A percentile compares a stretch with the other conserved stretches of the same genome.
phyloP scores from a whole-genome alignment of 352 stramenopile species.

The Globisporangium alternatum region DNA sequence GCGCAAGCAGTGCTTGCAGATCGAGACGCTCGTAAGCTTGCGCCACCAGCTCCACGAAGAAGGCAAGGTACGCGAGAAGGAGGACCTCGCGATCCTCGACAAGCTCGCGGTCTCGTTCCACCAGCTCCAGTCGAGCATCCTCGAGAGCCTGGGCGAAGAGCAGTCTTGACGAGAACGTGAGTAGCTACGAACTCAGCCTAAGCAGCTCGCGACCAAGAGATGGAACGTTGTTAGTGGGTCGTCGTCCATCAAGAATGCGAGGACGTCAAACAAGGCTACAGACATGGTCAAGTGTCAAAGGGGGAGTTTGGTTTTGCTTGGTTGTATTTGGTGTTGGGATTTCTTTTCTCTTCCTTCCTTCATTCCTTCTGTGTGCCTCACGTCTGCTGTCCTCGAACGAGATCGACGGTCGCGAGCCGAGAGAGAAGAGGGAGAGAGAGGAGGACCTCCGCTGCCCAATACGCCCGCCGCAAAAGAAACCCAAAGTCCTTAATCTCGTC shows the following conservation, averaged over 20 bases:
- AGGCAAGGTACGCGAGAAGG: conserved; percentile 39
- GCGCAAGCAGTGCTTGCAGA: conserved; percentile 37
- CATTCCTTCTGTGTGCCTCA: neutral
- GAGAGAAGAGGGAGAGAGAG: conserved; percentile 5
- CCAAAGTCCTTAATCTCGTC: conserved; percentile 17
- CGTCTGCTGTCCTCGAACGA: neutral
- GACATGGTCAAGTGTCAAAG: neutral
- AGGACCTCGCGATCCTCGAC: conserved; percentile 82
- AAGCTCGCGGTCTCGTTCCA: conserved; percentile 75
- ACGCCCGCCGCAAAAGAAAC: neutral
- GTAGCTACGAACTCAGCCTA: neutral
- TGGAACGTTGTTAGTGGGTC: neutral
- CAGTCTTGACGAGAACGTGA: conserved; percentile 9
- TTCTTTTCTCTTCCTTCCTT: neutral
- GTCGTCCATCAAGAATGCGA: neutral
- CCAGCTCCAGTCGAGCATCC: conserved; percentile 73
- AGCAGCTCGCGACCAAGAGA: neutral
- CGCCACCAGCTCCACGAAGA: conserved; percentile 54
- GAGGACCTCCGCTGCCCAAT: neutral
- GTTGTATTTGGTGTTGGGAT: conserved; percentile 3
- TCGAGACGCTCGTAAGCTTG: conserved; percentile 53
- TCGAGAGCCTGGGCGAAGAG: conserved; percentile 76
- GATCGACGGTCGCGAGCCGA: neutral
- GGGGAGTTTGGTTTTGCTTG: conserved; percentile 4
- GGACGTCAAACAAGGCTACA: neutral